Evolutionary conservation across 2,329 filamentous ascomycete genomes (phyloP).

Genomic region (Endoconidiophora laricicola): DNA sequence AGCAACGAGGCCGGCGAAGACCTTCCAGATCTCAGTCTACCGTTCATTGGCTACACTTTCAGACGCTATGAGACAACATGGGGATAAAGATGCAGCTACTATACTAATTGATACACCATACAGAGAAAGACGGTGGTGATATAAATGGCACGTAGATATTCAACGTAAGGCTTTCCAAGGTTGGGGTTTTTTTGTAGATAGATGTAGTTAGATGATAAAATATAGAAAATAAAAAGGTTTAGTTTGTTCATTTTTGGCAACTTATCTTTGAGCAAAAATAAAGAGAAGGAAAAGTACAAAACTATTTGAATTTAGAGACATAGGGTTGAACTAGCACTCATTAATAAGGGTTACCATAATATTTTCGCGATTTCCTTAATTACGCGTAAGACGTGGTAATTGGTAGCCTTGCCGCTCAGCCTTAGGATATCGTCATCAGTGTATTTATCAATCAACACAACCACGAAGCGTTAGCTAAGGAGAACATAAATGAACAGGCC

Average conservation of each 20-base stretch:
- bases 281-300: too few relatives aligned
- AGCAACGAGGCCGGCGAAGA: conserved; percentile 35
- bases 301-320: too few relatives aligned
- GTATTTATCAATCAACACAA: too few relatives aligned
- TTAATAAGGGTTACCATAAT: background rate
- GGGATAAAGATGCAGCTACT: background rate
- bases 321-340: background rate
- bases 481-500: too few relatives aligned
- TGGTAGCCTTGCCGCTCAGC: conserved; percentile 6
- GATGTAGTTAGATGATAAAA: too few relatives aligned
- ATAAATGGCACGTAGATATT: background rate
- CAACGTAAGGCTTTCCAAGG: background rate
- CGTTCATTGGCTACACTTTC: conserved; percentile 36
- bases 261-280: too few relatives aligned
- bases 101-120: too few relatives aligned
- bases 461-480: too few relatives aligned
- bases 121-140: background rate
- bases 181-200: too few relatives aligned
- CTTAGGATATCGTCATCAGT: background rate
- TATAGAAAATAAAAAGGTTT: too few relatives aligned
- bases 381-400: conserved; percentile 3
- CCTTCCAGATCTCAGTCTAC: conserved; percentile 84
- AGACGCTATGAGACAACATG: conserved; percentile 12
- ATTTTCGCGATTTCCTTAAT: background rate
- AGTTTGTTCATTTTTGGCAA: too few relatives aligned